These are phyloP conservation scores for Bimuria novae-zelandiae DNA, from an alignment of 2,329 filamentous ascomycete genomes.

Conservation along the genomic window DNA sequence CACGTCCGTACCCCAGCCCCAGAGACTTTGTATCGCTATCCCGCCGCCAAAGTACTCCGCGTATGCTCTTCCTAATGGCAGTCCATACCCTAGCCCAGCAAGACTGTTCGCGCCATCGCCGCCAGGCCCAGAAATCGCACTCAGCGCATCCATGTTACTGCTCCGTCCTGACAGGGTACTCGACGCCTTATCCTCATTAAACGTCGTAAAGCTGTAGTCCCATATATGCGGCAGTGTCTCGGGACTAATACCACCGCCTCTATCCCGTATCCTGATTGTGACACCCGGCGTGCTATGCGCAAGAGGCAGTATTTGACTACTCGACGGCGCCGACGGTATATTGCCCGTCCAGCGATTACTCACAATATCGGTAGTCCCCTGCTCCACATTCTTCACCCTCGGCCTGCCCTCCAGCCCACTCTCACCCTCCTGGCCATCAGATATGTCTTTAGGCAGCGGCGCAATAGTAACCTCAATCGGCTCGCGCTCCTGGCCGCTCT, in stretches of 20 bases:
- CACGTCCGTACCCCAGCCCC: constrained; percentile 83
- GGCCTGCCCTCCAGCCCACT: constrained; percentile 4
- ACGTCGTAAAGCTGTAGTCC: constrained; percentile 97
- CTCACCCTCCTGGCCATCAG: constrained; percentile 18
- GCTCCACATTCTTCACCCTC: constrained; percentile 31
- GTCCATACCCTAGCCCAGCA: constrained; percentile 88
- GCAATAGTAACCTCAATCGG: constrained; percentile 93
- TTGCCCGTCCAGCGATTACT: constrained; percentile 37
- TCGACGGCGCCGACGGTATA: constrained; percentile 10
- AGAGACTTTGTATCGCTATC: constrained; percentile 91
- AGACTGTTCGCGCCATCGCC: constrained; percentile 77
- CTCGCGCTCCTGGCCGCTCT: constrained; percentile 76
- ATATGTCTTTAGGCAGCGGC: constrained; percentile 60
- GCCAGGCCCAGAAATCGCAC: constrained; percentile 72
- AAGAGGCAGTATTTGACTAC: constrained; percentile 50
- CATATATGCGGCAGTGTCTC: constrained; percentile 86
- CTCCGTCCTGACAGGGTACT: constrained; percentile 50
- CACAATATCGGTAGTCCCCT: constrained; percentile 40
- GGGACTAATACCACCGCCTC: constrained; percentile 89
- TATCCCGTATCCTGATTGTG: constrained; percentile 92
- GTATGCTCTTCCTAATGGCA: constrained; percentile 89
- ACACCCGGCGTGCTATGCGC: constrained; percentile 72
- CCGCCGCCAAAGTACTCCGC: constrained; percentile 98
- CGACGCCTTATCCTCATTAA: constrained; percentile 67
- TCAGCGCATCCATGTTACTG: constrained; percentile 66